Base-by-base conservation (phyloP, 1,139 yeast species). In the Suzukiozyma palmioleophila region DNA sequence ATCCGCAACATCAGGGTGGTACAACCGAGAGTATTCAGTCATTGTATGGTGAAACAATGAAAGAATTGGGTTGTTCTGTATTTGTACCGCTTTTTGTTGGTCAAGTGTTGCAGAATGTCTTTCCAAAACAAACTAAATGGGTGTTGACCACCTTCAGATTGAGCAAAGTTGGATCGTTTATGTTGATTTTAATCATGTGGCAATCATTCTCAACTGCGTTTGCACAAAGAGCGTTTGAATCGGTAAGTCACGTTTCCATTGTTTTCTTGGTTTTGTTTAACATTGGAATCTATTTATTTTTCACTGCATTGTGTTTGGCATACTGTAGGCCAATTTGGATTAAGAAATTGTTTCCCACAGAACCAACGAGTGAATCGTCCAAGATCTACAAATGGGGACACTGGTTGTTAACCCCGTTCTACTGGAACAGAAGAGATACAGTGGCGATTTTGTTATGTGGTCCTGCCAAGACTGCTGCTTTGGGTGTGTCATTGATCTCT, bases 391-490 rank as follows among this genome's bases (percentile, higher is more conserved):
- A 46, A 21, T 53, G 48, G 39, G 44, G 54, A 15, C 71, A 76
- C 53, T 63, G 53, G 39, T 49, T 62, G 1, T 70, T 84, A 46
- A 67, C 68, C 38, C 90, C 92, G 1, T 85, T 86, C 51, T 84
- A 83, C 57, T 84, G 84, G 59, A 69, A 72, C 48, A 75, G 82
- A 49, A 62, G 66, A 40, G 96, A 88, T 53, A 79, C 96, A 0
- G 86, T 86, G 26, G 75, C 92, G 3, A 73, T 88, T 36, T 75
- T 88, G 82, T 73, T 87, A 42, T 87, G 96, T 60, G 96, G 95
- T 6, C 94, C 95, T 1, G 95, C 96, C 3, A 88, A 88, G 57
- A 87, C 96, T 0, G 96, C 95, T 0, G 96, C 96, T 0, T 67
- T 88, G 39, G 96, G 96, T 34, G 95, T 88, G 1, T 84, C 95